phyloP scores from a whole-genome alignment of 208 protist species.

The Acanthamoeba culbertsoni region DNA sequence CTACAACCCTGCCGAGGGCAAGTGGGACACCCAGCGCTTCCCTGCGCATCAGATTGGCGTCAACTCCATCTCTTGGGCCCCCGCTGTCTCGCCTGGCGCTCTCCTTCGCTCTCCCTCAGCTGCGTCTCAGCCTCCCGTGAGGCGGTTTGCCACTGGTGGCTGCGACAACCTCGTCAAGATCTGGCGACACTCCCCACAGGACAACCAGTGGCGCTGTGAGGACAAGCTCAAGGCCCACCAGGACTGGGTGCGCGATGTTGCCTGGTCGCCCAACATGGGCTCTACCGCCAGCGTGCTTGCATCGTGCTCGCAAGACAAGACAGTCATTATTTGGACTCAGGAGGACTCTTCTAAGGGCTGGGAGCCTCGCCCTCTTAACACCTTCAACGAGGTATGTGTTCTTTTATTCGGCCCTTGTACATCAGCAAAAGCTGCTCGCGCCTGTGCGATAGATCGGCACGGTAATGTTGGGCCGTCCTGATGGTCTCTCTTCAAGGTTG shows the following conservation, averaged over 20 bases:
- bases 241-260: conserved; percentile 90
- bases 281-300: conserved; percentile 74
- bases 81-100: conserved; percentile 64
- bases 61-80: conserved; percentile 85
- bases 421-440: background rate
- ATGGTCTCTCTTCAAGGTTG: conserved; percentile 59
- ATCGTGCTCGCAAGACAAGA: conserved; percentile 78
- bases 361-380: conserved; percentile 17
- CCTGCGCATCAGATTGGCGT: conserved; percentile 78
- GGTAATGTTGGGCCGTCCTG: background rate
- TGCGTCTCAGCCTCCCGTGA: background rate
- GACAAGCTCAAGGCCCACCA: conserved; percentile 75
- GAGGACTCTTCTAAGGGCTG: conserved; percentile 5
- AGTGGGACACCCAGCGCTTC: conserved; percentile 83
- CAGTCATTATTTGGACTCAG: conserved; percentile 74
- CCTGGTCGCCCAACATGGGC: conserved; percentile 87
- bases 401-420: background rate
- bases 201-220: conserved; percentile 64
- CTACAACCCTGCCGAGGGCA: conserved; percentile 77
- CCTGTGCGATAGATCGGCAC: background rate
- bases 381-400: conserved; percentile 22
- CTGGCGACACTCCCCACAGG: conserved; percentile 70
- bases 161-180: conserved; percentile 87
- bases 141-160: conserved; percentile 82
- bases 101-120: conserved; percentile 44